Conservation (phyloP, 495 filamentous ascomycete species). For the Trichodelitschia bisporula region DNA sequence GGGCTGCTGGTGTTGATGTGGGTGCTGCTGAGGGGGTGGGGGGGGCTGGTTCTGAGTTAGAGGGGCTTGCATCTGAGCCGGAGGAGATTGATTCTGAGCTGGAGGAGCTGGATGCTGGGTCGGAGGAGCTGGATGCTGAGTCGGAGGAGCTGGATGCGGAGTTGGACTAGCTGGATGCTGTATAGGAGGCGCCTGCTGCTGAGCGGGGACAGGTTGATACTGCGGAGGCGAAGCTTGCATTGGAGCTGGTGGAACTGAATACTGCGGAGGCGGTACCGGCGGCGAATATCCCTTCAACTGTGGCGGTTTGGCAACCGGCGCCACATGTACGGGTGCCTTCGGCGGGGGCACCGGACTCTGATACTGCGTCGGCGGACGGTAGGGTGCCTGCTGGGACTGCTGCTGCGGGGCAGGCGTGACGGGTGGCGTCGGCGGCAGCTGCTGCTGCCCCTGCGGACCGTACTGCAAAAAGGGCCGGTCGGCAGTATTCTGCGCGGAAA, state of each 20-base stretch:
- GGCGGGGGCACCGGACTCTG: no score
- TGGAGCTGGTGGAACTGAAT: background rate
- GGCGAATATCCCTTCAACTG: no score
- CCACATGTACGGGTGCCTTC: no score
- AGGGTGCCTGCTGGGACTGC: conserved; percentile 1
- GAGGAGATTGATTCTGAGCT: conserved; percentile 6
- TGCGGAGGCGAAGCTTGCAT: background rate
- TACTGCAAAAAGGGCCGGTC: conserved; percentile 45
- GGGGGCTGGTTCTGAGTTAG: conserved; percentile 1
- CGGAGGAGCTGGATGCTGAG: background rate
- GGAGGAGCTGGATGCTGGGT: background rate
- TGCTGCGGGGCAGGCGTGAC: conserved; percentile 1
- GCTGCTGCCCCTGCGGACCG: conserved; percentile 21
- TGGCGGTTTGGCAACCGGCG: no score
- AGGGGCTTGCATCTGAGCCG: conserved; percentile 1
- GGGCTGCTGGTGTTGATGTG: background rate
- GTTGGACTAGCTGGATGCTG: background rate
- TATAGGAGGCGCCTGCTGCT: no score
- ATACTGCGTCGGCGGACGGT: conserved; percentile 5
- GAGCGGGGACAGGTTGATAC: background rate
- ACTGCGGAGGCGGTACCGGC: no score
- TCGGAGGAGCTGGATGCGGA: background rate
- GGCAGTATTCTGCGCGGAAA: conserved; percentile 15
- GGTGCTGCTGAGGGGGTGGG: conserved; percentile 6
- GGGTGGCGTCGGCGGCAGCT: conserved; percentile 5